These are phyloP conservation scores for Quercus ilex DNA, from an alignment of 306 rosid genomes.

Conservation along the genomic window DNA sequence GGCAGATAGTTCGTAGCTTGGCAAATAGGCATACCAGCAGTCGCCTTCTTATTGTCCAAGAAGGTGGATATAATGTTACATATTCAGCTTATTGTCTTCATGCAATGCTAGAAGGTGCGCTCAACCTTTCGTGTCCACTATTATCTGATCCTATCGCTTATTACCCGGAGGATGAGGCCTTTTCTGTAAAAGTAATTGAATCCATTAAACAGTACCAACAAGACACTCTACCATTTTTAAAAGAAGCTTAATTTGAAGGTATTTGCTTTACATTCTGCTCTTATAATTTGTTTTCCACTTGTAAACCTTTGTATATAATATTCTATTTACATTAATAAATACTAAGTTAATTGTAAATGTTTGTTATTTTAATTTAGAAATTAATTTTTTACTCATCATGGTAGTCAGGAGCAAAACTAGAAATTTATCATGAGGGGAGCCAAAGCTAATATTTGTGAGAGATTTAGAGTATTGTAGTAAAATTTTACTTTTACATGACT, in stretches of 20 bases:
- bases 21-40: slow-evolving; percentile 46
- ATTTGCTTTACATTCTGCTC: neutral
- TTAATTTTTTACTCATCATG: neutral
- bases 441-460: no score
- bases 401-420: neutral
- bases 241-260: slow-evolving; percentile 21
- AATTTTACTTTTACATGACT: no score
- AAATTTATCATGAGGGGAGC: no score
- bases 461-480: no score
- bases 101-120: slow-evolving; percentile 88
- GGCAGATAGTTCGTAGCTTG: slow-evolving; percentile 37
- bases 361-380: neutral
- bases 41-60: slow-evolving; percentile 73
- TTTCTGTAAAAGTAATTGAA: slow-evolving; percentile 50
- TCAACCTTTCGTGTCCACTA: slow-evolving; percentile 54
- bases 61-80: slow-evolving; percentile 92
- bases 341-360: neutral
- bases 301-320: neutral
- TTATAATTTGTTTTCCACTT: neutral
- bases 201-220: slow-evolving; percentile 49
- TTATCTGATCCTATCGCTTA: slow-evolving; percentile 59
- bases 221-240: slow-evolving; percentile 42
- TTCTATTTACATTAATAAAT: neutral
- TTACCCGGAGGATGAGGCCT: slow-evolving; percentile 77
- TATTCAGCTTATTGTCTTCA: slow-evolving; percentile 92